Evolutionary conservation across 345 rosid species (phyloP), one percentile per base, ranked within the genome.

Genomic region (Eucalyptus cloeziana): DNA sequence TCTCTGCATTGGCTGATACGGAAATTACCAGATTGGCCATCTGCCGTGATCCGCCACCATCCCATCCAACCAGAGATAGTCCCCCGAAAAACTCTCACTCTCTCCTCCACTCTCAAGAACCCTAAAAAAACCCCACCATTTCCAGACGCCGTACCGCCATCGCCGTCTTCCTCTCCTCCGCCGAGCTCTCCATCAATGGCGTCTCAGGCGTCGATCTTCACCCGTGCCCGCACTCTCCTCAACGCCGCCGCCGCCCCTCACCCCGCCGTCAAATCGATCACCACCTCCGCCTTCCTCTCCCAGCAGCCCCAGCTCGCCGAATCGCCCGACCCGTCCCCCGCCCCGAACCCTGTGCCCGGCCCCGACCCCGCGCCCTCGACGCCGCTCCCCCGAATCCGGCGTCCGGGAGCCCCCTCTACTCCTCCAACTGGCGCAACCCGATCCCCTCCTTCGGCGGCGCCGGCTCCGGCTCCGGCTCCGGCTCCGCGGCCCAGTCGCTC

Each of bases 381-480:
- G 64, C 89, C 86, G 43, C 96, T 97, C 81, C 99, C 7, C 98
- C 99, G 2, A 98, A 95, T 90, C 98, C 99, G 1, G 96, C 97
- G 12, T 91, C 98, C 40, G 99, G 98, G 54, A 96, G 98, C 89
- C 98, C 99, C 2, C 93, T 96, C 80, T 97, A 96, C 91, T 93
- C 91, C 31, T 97, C 96, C 88, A 95, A 95, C 89, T 98, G 98
- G 98, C 94, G 99, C 21, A 94, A 56, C 90, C 98, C 97, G 43
- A 90, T 91, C 67, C 94, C 93, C 27, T 43, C 95, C 19, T 44
- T 86, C 25, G 76, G 12, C 86, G 5, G 51, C n/a, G 40, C 60
- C 25, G 49, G 7, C 50, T 50, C 87, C 27, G 92, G 92, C n/a
- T 8, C 56, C 56, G 8, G 0, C 56, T 19, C 24, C 56, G 56